A percentile compares a stretch with the other conserved stretches of the same genome.
Evolutionary conservation across 345 rosid species (phyloP).

Genomic region (Dipteronia dyeriana): DNA sequence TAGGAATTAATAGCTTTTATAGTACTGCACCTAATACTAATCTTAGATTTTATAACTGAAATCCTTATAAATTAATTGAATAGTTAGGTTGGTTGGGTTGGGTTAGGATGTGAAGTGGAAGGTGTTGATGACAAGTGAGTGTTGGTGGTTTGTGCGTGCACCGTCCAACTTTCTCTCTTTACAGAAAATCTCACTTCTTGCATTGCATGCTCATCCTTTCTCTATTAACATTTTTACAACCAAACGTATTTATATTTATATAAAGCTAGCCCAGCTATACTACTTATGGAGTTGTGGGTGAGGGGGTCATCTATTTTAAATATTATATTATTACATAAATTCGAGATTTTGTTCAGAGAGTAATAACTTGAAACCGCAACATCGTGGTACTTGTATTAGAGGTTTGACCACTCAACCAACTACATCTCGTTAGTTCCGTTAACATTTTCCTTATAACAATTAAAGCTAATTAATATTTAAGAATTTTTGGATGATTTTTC

Average conservation of each 20-base stretch:
- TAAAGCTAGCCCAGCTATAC: too few relatives aligned
- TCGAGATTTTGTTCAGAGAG: too few relatives aligned
- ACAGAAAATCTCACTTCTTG: slow-evolving; percentile 14
- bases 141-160: slow-evolving; percentile 15
- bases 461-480: too few relatives aligned
- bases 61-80: not conserved
- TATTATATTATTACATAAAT: too few relatives aligned
- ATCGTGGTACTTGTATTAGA: too few relatives aligned
- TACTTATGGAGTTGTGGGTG: not conserved
- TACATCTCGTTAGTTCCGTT: too few relatives aligned
- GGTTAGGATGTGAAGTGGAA: not conserved
- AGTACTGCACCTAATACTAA: not conserved
- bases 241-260: not conserved
- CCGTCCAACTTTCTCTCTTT: slow-evolving; percentile 18
- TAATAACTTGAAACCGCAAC: too few relatives aligned
- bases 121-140: not conserved
- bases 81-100: not conserved
- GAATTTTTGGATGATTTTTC: too few relatives aligned
- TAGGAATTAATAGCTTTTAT: not conserved
- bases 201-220: slow-evolving; percentile 6
- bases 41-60: not conserved
- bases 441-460: too few relatives aligned
- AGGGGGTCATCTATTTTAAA: too few relatives aligned
- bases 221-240: not conserved
- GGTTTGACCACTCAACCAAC: too few relatives aligned